Percentiles rank a stretch among this genome's conserved stretches.
Evolutionary conservation across 2,329 filamentous ascomycete species (phyloP).

Genomic region (Chrysosporium queenslandicum): DNA sequence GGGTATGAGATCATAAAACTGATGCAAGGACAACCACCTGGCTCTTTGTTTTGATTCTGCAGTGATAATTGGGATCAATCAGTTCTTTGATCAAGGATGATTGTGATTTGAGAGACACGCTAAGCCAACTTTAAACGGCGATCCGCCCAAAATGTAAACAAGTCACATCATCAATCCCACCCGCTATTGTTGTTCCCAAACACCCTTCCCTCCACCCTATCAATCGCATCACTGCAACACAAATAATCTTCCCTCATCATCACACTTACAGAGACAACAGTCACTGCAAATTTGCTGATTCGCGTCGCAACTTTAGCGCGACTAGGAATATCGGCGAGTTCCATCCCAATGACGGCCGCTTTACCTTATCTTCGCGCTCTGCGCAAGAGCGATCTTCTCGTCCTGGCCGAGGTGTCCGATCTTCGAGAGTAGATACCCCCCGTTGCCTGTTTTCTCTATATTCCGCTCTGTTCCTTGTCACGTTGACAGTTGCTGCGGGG

Average conservation of each 20-base stretch:
- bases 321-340: constrained; percentile 27
- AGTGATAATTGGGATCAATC: not conserved
- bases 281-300: not conserved
- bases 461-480: not conserved
- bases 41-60: no score
- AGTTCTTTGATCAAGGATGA: not conserved
- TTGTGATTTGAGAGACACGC: constrained; percentile 15
- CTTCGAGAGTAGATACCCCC: constrained; percentile 53
- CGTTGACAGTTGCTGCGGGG: constrained; percentile 5
- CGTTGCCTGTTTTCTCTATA: not conserved
- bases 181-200: constrained; percentile 1
- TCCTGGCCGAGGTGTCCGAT: constrained; percentile 61
- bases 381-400: constrained; percentile 69
- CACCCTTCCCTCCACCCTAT: not conserved
- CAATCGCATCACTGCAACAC: constrained; percentile 7
- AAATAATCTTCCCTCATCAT: constrained; percentile 17
- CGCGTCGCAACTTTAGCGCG: constrained; percentile 43
- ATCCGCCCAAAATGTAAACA: constrained; percentile 25
- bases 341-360: constrained; percentile 49
- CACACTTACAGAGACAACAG: constrained; percentile 9
- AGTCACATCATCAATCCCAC: constrained; percentile 12
- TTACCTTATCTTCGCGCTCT: constrained; percentile 69
- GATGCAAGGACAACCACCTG: no score
- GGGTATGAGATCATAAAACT: not conserved
- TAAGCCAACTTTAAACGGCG: constrained; percentile 9